Evolutionary conservation across 78 protist species (phyloP).

Genomic region (Dictyostelium intermedium): DNA sequence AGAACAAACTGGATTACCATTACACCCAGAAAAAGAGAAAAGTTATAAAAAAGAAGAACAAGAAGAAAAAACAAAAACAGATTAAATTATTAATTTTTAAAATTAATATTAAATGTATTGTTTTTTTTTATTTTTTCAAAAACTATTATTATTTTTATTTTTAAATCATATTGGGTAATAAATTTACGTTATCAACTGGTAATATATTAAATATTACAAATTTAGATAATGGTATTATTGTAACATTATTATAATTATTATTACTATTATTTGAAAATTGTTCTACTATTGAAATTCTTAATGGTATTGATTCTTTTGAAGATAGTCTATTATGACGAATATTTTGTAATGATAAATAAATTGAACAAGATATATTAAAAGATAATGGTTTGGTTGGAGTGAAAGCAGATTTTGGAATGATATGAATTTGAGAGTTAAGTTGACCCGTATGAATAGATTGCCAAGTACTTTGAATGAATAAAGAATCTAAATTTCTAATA

Average conservation of each 20-base stretch:
- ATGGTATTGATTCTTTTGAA: constrained; percentile 1
- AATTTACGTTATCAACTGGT: not conserved
- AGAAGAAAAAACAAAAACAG: not conserved
- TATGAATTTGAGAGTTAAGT: not conserved
- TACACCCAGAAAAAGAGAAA: not conserved
- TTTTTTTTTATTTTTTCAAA: not conserved
- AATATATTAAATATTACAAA: not conserved
- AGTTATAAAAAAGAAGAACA: not conserved
- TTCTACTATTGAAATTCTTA: constrained; percentile 29
- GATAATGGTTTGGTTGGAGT: constrained; percentile 61
- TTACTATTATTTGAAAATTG: not conserved
- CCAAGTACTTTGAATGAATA: constrained; percentile 14
- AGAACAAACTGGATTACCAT: not conserved
- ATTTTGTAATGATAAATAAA: not conserved
- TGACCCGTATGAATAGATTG: not conserved
- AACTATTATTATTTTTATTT: not conserved
- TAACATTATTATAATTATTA: not conserved
- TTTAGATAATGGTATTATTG: constrained; percentile 12
- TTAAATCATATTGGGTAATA: not conserved
- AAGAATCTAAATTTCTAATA: constrained; percentile 28
- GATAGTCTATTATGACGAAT: not conserved
- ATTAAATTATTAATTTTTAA: not conserved
- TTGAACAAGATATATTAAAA: not conserved
- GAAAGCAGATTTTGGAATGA: constrained; percentile 6
- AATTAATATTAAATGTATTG: not conserved